phyloP scores from a whole-genome alignment of 73 alveolate genomes.

The Paramecium tetraurelia region DNA sequence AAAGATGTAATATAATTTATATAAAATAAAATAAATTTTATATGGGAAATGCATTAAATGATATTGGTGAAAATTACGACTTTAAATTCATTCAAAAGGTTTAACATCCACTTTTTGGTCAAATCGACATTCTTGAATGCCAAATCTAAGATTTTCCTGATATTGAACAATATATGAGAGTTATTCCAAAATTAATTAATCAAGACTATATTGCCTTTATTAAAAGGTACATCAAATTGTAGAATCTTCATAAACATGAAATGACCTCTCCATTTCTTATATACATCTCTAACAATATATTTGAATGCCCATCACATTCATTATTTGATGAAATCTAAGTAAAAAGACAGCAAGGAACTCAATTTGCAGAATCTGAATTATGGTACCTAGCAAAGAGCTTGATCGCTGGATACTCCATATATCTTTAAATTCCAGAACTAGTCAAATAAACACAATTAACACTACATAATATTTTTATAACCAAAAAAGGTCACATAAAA shows the following conservation, averaged over 20 bases:
- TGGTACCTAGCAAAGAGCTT: background rate
- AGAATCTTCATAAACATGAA: background rate
- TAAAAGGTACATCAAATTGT: background rate
- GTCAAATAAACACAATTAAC: background rate
- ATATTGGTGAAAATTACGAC: background rate
- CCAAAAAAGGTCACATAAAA: background rate
- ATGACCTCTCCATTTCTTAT: background rate
- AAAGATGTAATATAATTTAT: background rate
- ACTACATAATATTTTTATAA: background rate
- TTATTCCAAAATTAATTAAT: background rate
- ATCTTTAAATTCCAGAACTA: background rate
- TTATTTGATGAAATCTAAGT: background rate
- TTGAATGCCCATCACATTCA: background rate
- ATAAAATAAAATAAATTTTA: background rate
- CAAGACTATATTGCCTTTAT: background rate
- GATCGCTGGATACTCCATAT: background rate
- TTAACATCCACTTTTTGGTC: background rate
- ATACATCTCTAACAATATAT: background rate
- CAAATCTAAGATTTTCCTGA: background rate
- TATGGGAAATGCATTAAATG: constrained; percentile 1
- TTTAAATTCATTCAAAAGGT: background rate
- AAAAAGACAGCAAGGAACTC: background rate
- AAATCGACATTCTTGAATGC: background rate
- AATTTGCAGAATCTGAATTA: background rate
- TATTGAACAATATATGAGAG: background rate